Evolutionary conservation across 176 grass and related monocot genomes (phyloP), one percentile per base, ranked within the genome.

Genomic region (Echinochloa phyllopogon): DNA sequence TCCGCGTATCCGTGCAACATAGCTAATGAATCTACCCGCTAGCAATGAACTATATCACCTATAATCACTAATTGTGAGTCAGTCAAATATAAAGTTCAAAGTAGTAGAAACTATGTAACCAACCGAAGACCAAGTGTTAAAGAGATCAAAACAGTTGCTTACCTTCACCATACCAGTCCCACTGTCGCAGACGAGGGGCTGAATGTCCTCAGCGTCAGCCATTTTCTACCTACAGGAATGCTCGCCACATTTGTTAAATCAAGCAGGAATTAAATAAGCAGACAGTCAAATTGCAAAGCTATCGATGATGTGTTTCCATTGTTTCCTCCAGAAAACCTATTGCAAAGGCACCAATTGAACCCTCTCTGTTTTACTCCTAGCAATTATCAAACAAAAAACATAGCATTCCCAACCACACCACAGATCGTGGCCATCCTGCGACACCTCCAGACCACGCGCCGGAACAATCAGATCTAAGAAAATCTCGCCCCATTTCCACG

Each of bases 161-260:
- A 92, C 91, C 91, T 94, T 94, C 20, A 94, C 92, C 92, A 94
- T 94, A 49, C 92, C 92, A 18, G 92, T 94, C 27, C 92, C 92
- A 86, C 91, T 94, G 83, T 94, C 92, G 82, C 92, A 94, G 59
- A 94, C 92, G 77, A 94, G 88, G 79, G 92, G 92, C 70, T 94
- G 92, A 49, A 94, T 94, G 14, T 94, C 92, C 86, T 94, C 92
- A 17, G 85, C 75, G 61, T 94, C 92, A 12, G 92, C 88, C 92
- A 94, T 94, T 58, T 73, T 80, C 61, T 85, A 93, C 75, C 83
- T 92, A 82, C 62, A 86, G 51, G 10, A 55, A 62, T 76, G 86
- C 90, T 79, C 58, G 43, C 33, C 51, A 81, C 44, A 71, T 53
- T 62, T 60, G 72, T 89, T 24, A 82, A 61, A 79, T n/a, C 37